Evolutionary conservation across 306 rosid genomes (phyloP).

Genomic region (Malus domestica): DNA sequence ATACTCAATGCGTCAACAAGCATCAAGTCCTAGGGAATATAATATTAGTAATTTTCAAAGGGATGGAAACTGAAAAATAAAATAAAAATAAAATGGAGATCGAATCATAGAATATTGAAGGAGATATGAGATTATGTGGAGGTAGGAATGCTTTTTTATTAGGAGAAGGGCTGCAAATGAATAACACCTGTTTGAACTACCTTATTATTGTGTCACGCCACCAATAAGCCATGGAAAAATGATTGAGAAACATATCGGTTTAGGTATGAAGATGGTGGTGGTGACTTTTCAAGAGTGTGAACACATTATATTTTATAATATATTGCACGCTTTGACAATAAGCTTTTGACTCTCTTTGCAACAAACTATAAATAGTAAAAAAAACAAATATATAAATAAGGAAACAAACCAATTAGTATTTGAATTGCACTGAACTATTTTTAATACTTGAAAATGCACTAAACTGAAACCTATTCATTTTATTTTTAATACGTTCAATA

Average conservation of each 20-base stretch:
- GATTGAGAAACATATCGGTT: slow-evolving; percentile 9
- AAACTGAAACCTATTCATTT: too few species aligned
- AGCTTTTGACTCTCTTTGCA: background rate
- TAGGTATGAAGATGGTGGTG: slow-evolving; percentile 11
- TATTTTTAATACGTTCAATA: too few species aligned
- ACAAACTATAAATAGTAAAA: too few species aligned
- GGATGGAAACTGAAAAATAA: background rate
- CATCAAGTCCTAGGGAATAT: background rate
- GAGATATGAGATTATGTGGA: background rate
- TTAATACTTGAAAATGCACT: too few species aligned
- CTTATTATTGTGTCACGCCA: slow-evolving; percentile 15
- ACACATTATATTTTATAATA: too few species aligned
- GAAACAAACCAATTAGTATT: too few species aligned
- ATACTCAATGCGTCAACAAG: background rate
- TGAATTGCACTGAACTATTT: too few species aligned
- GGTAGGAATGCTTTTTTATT: background rate
- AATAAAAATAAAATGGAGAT: background rate
- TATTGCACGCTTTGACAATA: background rate
- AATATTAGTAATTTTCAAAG: background rate
- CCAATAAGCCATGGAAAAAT: background rate
- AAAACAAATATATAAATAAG: too few species aligned
- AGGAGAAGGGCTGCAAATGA: background rate
- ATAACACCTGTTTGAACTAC: slow-evolving; percentile 6
- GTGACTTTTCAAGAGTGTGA: background rate
- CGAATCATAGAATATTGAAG: background rate